These are phyloP conservation scores for Kitagawia praeruptora DNA, from an alignment of 129 eudicot genomes.

Conservation along the genomic window DNA sequence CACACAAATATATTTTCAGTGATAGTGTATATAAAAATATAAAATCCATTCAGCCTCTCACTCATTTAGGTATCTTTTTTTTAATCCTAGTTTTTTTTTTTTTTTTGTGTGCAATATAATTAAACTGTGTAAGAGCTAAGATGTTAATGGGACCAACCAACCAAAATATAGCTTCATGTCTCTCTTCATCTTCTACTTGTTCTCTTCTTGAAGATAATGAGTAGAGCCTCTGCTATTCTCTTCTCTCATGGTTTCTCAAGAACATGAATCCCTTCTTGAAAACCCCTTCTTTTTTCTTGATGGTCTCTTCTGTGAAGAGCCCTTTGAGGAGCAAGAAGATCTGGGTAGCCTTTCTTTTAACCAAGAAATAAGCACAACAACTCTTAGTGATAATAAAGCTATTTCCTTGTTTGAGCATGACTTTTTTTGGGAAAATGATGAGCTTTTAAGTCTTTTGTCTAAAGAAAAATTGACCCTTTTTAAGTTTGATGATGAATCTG, in stretches of 20 bases:
- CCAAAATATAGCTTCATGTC: conserved; percentile 20
- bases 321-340: conserved; percentile 31
- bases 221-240: conserved; percentile 35
- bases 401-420: conserved; percentile 31
- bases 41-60: neutral
- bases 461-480: conserved; percentile 40
- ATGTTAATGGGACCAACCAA: conserved; percentile 31
- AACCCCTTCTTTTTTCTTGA: conserved; percentile 42
- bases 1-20: no score
- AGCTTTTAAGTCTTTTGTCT: conserved; percentile 45
- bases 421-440: conserved; percentile 65
- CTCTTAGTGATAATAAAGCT: neutral
- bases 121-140: conserved; percentile 14
- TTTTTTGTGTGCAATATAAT: neutral
- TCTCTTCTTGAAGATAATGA: conserved; percentile 48
- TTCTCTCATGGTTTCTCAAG: conserved; percentile 32
- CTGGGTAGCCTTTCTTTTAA: conserved; percentile 19
- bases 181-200: conserved; percentile 15
- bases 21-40: neutral
- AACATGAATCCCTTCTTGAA: conserved; percentile 27
- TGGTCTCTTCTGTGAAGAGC: conserved; percentile 61
- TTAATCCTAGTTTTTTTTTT: neutral
- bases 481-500: conserved; percentile 9
- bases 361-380: conserved; percentile 18
- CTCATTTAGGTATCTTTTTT: conserved; percentile 26